Base-by-base conservation (phyloP, 768 basidiomycete genomes). In the Mycena metata region DNA sequence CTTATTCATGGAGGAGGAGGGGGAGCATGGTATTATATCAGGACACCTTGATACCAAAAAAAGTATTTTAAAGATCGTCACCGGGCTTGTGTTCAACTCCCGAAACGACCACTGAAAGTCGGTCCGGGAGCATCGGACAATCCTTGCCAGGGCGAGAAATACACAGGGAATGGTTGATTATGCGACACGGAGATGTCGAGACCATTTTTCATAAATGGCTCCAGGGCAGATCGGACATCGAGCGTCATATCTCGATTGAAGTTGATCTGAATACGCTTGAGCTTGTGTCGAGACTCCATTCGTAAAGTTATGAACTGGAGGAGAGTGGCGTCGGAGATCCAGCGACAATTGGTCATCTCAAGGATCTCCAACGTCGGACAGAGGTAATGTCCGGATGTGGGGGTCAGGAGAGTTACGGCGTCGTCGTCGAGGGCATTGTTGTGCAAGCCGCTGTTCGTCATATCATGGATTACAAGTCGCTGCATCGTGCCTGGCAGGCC, bases 131-230 rank as follows among this genome's bases (percentile, higher is more conserved):
- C 56, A 33, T 58, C 57, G 23, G 30, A 8, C 39, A 52, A 24
- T 30, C 60, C 50, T 11, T 15, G 41, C 61, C 61, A 63, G 12
- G 62, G 54, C 21, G 61, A 63, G 21, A 46, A 36, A 2, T 11
- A 2, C 12, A 9, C 24, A 46, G 3, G n/a, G 19, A 49, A 15
- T 0, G 21, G 5, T 21, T 1, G 9, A 21, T 35, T 0, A 49
- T 60, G 24, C 9, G 43, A 39, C 8, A 64, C 13, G 3, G n/a
- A 17, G 33, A 39, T 35, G 12, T 46, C 45, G 23, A 64, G 52
- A 9, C 45, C 59, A 17, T 3, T 41, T 5, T 64, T 45, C 5
- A 62, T 56, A 17, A 47, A 36, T 2, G 41, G 13, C 45, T 39
- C 33, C 15, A 47, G 30, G 8, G 0, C 6, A 21, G 58, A 46